Conservation (phyloP, 306 rosid species). For the Cyclanthera cordifolia region DNA sequence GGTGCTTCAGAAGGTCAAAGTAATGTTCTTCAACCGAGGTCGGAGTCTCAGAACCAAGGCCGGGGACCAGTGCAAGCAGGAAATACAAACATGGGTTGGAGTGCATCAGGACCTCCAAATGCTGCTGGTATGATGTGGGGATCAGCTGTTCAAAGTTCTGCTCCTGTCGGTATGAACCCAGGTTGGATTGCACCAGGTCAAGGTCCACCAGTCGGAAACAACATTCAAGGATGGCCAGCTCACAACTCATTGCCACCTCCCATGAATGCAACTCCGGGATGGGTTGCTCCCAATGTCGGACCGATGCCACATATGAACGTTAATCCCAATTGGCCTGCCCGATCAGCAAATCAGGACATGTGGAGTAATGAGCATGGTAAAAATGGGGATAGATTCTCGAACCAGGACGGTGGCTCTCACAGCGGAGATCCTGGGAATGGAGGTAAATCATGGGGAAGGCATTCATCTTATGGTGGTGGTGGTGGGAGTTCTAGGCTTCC, state of each 20-base stretch:
- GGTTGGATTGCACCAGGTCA: conserved; percentile 63
- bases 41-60: conserved; percentile 28
- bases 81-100: conserved; percentile 54
- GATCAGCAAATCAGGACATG: conserved; percentile 34
- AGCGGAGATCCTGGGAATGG: conserved; percentile 62
- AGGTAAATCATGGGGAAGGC: conserved; percentile 65
- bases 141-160: conserved; percentile 27
- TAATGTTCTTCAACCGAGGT: conserved; percentile 26
- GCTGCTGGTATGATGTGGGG: conserved; percentile 47
- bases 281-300: conserved; percentile 49
- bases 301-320: conserved; percentile 32
- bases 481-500: conserved; percentile 66
- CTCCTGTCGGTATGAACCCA: conserved; percentile 50
- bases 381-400: conserved; percentile 49
- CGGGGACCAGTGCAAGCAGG: conserved; percentile 48
- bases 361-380: conserved; percentile 45
- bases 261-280: conserved; percentile 38
- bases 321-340: conserved; percentile 53
- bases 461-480: conserved; percentile 47
- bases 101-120: conserved; percentile 49
- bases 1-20: conserved; percentile 36
- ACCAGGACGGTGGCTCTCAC: conserved; percentile 44
- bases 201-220: conserved; percentile 38
- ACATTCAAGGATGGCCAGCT: conserved; percentile 54
- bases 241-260: conserved; percentile 46